These are phyloP conservation scores for Globisporangium splendens DNA, from an alignment of 352 stramenopile genomes.

Conservation along the genomic window DNA sequence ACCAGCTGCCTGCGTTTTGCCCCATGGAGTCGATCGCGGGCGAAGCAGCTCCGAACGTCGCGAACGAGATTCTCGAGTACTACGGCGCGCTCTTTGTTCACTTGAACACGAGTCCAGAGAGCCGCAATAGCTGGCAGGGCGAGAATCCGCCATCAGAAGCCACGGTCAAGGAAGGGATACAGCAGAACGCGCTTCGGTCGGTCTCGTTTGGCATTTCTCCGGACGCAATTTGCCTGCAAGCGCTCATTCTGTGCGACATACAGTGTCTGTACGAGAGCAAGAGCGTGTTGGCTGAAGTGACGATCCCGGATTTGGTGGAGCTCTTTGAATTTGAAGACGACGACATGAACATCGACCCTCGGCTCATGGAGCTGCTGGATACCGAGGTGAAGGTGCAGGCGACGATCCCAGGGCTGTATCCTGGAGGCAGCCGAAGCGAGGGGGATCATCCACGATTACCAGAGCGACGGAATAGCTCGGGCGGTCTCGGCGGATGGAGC, in stretches of 20 bases:
- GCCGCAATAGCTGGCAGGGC: slow-evolving; percentile 27
- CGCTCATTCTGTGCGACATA: slow-evolving; percentile 73
- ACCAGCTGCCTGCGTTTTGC: slow-evolving; percentile 46
- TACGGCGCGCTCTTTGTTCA: slow-evolving; percentile 64
- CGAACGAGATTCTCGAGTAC: slow-evolving; percentile 76
- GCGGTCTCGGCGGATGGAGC: slow-evolving; percentile 44
- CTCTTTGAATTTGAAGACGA: slow-evolving; percentile 81
- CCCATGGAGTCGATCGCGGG: slow-evolving; percentile 46
- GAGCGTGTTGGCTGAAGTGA: slow-evolving; percentile 63
- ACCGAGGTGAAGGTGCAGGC: slow-evolving; percentile 19
- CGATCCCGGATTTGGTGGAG: slow-evolving; percentile 63
- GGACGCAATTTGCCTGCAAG: slow-evolving; percentile 58
- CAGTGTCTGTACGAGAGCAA: slow-evolving; percentile 74
- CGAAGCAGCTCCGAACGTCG: slow-evolving; percentile 55
- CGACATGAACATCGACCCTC: slow-evolving; percentile 48
- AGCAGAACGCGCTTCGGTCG: slow-evolving; percentile 11
- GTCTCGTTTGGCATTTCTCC: slow-evolving; percentile 42
- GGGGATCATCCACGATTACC: background rate
- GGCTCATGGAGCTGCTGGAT: slow-evolving; percentile 36
- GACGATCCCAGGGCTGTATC: slow-evolving; percentile 13
- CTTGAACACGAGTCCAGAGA: slow-evolving; percentile 57
- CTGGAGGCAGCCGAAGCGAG: slow-evolving; percentile 6
- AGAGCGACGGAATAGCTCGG: slow-evolving; percentile 12
- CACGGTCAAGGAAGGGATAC: background rate
- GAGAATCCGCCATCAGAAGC: slow-evolving; percentile 14